Evolutionary conservation across 2,329 filamentous ascomycete genomes (phyloP).

Genomic region (Sporothrix humicola): DNA sequence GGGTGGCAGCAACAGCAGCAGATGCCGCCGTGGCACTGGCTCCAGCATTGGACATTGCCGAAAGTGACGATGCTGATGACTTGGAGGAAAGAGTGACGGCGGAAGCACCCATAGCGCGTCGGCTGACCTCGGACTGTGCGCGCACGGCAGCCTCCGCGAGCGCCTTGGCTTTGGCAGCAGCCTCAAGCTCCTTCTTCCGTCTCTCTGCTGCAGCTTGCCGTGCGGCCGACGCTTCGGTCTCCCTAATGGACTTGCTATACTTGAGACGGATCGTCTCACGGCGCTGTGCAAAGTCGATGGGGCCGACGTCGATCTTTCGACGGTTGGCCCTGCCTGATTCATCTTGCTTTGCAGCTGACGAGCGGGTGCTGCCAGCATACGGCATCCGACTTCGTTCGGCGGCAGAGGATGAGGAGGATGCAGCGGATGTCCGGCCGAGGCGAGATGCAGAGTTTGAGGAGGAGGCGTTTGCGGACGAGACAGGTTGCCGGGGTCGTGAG

Average conservation of each 20-base stretch:
- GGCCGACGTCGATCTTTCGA: slow-evolving; percentile 67
- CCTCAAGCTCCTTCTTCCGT: slow-evolving; percentile 58
- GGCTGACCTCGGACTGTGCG: slow-evolving; percentile 41
- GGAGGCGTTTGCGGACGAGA: slow-evolving; percentile 64
- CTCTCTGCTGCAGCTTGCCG: slow-evolving; percentile 61
- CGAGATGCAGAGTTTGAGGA: slow-evolving; percentile 8
- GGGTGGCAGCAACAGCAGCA: slow-evolving; percentile 33
- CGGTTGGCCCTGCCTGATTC: slow-evolving; percentile 49
- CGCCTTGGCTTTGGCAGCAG: slow-evolving; percentile 52
- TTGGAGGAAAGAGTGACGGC: slow-evolving; percentile 33
- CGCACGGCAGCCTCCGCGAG: slow-evolving; percentile 46
- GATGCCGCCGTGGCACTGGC: background rate
- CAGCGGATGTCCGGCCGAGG: slow-evolving; percentile 27
- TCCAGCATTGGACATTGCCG: slow-evolving; percentile 18
- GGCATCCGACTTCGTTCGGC: slow-evolving; percentile 26
- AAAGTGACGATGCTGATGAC: slow-evolving; percentile 32
- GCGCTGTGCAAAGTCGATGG: slow-evolving; percentile 83
- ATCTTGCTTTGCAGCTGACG: slow-evolving; percentile 44
- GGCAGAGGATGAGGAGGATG: slow-evolving; percentile 31
- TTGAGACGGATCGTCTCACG: slow-evolving; percentile 83
- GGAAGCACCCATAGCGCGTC: slow-evolving; percentile 32
- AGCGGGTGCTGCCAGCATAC: slow-evolving; percentile 37
- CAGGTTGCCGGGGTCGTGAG: slow-evolving; percentile 78
- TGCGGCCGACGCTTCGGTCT: slow-evolving; percentile 67
- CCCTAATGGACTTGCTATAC: slow-evolving; percentile 81